Conservation (phyloP, 192 early-diverging fungal genomes). For the Chytriomyces hyalinus region DNA sequence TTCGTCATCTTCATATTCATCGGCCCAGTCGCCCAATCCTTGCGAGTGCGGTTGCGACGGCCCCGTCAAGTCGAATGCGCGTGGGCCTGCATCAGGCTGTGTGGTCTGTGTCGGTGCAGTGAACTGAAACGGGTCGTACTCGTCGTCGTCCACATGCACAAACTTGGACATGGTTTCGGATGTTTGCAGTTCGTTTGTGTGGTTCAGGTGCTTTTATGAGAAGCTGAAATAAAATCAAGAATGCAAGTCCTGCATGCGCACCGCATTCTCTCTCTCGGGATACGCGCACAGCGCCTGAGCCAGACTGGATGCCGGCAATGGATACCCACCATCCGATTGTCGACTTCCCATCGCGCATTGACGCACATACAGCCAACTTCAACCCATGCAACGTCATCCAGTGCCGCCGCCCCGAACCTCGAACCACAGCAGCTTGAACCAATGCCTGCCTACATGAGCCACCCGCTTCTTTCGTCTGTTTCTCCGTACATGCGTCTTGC, state of each 20-base stretch:
- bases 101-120: slow-evolving; percentile 11
- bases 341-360: not conserved
- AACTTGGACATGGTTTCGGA: not conserved
- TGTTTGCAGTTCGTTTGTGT: not conserved
- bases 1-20: not conserved
- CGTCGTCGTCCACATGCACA: not conserved
- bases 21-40: not conserved
- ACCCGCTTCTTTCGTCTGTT: not conserved
- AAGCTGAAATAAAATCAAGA: not conserved
- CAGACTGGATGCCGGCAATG: too few relatives aligned
- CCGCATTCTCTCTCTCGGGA: not conserved
- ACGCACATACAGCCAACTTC: not conserved
- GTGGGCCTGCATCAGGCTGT: not conserved
- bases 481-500: slow-evolving; percentile 59
- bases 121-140: slow-evolving; percentile 17
- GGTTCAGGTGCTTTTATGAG: not conserved
- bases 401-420: not conserved
- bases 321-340: not conserved
- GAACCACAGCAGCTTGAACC: not conserved
- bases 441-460: not conserved
- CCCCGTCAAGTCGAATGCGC: too few relatives aligned
- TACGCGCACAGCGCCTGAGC: too few relatives aligned
- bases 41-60: not conserved
- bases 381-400: not conserved
- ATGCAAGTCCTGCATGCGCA: not conserved